phyloP scores from a whole-genome alignment of 768 basidiomycete species.

The Calocybe cyanea region DNA sequence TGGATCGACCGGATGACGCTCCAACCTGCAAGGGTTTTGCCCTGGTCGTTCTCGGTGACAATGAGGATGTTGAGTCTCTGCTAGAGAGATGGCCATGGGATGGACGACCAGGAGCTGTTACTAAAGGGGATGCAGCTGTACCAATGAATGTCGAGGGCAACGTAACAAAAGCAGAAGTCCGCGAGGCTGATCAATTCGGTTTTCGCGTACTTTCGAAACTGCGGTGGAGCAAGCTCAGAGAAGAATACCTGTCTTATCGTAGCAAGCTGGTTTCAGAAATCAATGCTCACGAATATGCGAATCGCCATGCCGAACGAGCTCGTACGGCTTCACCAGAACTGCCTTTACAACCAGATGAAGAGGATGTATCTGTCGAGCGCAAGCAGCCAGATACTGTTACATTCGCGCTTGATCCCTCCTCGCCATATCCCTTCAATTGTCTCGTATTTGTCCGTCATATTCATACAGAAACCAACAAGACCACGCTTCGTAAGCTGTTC shows the following conservation, averaged over 20 bases:
- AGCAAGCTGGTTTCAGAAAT: constrained; percentile 49
- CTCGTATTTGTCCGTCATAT: constrained; percentile 70
- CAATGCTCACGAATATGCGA: constrained; percentile 27
- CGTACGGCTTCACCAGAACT: not conserved
- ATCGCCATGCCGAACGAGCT: not conserved
- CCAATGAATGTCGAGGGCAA: constrained; percentile 28
- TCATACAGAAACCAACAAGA: constrained; percentile 77
- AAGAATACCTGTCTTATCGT: constrained; percentile 68
- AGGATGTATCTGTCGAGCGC: no score
- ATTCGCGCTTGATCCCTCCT: constrained; percentile 18
- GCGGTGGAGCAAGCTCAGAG: constrained; percentile 60
- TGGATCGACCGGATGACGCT: constrained; percentile 49
- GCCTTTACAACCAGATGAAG: not conserved
- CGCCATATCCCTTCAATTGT: constrained; percentile 59
- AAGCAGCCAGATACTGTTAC: constrained; percentile 1
- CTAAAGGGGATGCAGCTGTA: not conserved
- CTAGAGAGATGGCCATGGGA: constrained; percentile 63
- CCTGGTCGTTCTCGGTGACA: constrained; percentile 50
- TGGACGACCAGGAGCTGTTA: constrained; percentile 10
- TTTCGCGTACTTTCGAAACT: constrained; percentile 54
- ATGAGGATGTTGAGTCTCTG: constrained; percentile 38
- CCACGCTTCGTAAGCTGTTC: constrained; percentile 64
- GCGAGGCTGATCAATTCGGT: constrained; percentile 33
- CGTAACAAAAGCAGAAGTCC: constrained; percentile 31
- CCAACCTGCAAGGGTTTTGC: constrained; percentile 76